Evolutionary conservation across 2,329 filamentous ascomycete genomes (phyloP).

Genomic region (Didymellaceae sp.): DNA sequence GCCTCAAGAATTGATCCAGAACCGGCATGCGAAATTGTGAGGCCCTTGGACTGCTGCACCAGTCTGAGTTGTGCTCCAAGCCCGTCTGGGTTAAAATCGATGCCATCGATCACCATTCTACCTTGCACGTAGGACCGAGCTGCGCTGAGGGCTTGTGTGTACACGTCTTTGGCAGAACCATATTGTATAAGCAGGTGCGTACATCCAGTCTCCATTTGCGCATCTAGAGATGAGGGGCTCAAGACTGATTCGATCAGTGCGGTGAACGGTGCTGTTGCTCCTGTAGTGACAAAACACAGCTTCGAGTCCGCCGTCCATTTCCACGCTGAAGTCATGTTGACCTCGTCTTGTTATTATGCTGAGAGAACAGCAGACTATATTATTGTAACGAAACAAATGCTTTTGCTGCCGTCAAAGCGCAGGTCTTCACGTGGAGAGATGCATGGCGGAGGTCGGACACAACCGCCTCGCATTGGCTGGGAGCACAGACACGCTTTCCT

Average conservation of each 20-base stretch:
- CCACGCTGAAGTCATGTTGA: conserved; percentile 27
- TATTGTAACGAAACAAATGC: neutral
- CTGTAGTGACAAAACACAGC: conserved; percentile 85
- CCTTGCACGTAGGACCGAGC: conserved; percentile 25
- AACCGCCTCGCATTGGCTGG: conserved; percentile 26
- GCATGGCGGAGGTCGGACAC: conserved; percentile 32
- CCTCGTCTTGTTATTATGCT: neutral
- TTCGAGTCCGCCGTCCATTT: conserved; percentile 41
- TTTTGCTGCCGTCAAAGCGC: neutral
- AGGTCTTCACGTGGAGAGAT: conserved; percentile 1
- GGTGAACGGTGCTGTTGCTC: conserved; percentile 86
- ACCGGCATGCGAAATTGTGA: conserved; percentile 89
- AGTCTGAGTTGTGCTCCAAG: conserved; percentile 66
- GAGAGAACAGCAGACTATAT: neutral
- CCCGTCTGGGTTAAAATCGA: conserved; percentile 69
- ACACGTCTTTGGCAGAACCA: conserved; percentile 68
- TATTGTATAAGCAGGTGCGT: conserved; percentile 81
- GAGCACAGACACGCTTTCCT: conserved; percentile 27
- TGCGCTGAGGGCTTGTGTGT: conserved; percentile 47
- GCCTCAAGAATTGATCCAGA: conserved; percentile 89
- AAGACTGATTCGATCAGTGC: conserved; percentile 72
- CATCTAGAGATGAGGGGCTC: conserved; percentile 65
- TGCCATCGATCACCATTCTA: conserved; percentile 59
- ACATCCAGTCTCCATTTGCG: conserved; percentile 67
- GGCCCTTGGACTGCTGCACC: conserved; percentile 65